phyloP scores from a whole-genome alignment of 2,329 filamentous ascomycete species.

The Lasiodiplodia sp. region DNA sequence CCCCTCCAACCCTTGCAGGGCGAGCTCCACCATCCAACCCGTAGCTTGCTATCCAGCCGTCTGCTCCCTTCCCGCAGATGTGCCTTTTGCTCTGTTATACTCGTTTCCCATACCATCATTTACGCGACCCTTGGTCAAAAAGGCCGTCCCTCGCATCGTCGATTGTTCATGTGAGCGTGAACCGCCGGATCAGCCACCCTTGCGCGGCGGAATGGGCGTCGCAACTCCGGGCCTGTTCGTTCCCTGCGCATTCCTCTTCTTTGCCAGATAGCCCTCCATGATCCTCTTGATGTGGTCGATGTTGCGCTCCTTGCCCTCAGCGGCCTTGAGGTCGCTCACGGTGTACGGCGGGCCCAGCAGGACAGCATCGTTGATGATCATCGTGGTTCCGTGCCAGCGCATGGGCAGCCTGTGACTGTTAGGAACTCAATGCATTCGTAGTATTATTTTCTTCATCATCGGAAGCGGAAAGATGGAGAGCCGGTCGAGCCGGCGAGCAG shows the following conservation, averaged over 20 bases:
- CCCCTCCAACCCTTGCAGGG: not conserved
- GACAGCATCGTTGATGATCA: slow-evolving; percentile 68
- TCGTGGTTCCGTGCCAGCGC: slow-evolving; percentile 65
- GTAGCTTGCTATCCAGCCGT: slow-evolving; percentile 7
- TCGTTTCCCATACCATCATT: not conserved
- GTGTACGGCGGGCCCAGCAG: slow-evolving; percentile 66
- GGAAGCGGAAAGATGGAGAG: not conserved
- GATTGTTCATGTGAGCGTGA: not conserved
- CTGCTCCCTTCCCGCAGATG: not conserved
- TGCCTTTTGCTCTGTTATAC: not conserved
- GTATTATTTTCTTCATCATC: not conserved
- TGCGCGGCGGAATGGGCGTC: slow-evolving; percentile 35
- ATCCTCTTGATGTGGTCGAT: slow-evolving; percentile 54
- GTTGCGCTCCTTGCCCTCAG: slow-evolving; percentile 51
- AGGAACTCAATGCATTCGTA: not conserved
- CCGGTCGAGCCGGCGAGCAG: not conserved
- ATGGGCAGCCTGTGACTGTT: slow-evolving; percentile 55
- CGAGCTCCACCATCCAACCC: slow-evolving; percentile 9
- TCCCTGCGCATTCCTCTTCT: slow-evolving; percentile 45
- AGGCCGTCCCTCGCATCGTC: not conserved
- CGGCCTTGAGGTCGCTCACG: slow-evolving; percentile 60
- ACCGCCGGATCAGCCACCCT: slow-evolving; percentile 33
- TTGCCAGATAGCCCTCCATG: slow-evolving; percentile 54
- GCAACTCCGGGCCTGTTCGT: slow-evolving; percentile 32
- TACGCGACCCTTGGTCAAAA: not conserved